phyloP scores from a whole-genome alignment of 805 yeast genomes.

The Metschnikowia gelsemii region DNA sequence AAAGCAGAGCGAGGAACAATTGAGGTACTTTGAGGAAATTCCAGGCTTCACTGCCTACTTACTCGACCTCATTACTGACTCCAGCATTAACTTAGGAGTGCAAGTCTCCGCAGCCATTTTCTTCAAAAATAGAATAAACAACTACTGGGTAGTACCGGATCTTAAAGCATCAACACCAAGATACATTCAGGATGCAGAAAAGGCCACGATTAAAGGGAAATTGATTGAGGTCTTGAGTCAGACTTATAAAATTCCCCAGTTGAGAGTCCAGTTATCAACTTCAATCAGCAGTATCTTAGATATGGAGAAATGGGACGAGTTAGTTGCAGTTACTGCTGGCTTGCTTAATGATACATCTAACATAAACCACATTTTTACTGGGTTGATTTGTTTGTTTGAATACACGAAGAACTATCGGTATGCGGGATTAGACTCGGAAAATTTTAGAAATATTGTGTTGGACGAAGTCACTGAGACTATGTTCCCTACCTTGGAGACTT shows the following conservation, averaged over 20 bases:
- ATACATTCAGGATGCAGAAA: slow-evolving; percentile 34
- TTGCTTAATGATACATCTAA: slow-evolving; percentile 33
- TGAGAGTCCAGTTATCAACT: slow-evolving; percentile 57
- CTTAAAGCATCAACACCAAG: slow-evolving; percentile 26
- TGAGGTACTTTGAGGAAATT: slow-evolving; percentile 51
- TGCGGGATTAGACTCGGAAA: slow-evolving; percentile 46
- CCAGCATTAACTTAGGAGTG: slow-evolving; percentile 41
- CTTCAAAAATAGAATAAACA: slow-evolving; percentile 42
- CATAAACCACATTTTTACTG: slow-evolving; percentile 38
- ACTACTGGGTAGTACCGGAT: slow-evolving; percentile 40
- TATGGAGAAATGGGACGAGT: slow-evolving; percentile 48
- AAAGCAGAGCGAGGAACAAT: slow-evolving; percentile 53
- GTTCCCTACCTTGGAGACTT: slow-evolving; percentile 38
- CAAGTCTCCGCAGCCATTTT: slow-evolving; percentile 45
- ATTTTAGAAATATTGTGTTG: slow-evolving; percentile 36
- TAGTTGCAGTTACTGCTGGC: slow-evolving; percentile 12
- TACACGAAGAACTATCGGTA: slow-evolving; percentile 43
- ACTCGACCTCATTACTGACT: slow-evolving; percentile 49
- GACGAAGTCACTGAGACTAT: slow-evolving; percentile 36
- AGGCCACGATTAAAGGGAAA: slow-evolving; percentile 36
- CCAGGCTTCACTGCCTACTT: slow-evolving; percentile 59
- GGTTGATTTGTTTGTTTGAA: slow-evolving; percentile 40
- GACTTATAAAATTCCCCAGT: slow-evolving; percentile 31
- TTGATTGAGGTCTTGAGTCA: slow-evolving; percentile 37
- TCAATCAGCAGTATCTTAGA: slow-evolving; percentile 55